Base-by-base conservation (phyloP, 2,329 filamentous ascomycete species). In the Botrytis squamosa region DNA sequence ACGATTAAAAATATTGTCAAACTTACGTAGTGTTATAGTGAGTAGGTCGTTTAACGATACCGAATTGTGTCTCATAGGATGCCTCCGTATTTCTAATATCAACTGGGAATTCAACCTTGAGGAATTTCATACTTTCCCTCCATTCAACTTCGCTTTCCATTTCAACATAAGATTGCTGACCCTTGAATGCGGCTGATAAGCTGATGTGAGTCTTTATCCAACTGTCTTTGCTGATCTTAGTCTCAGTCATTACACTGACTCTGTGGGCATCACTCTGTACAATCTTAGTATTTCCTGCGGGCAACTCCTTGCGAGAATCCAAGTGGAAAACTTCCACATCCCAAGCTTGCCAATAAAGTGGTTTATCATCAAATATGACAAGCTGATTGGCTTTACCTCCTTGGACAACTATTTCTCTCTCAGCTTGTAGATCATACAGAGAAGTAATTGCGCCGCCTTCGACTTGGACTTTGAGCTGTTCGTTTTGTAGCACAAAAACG, bases 91-190 rank as follows among this genome's bases (percentile, higher is more conserved):
- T 98, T 78, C 90, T 89, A 76, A 98, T 88, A 79, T 97, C 92
- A 76, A 98, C 95, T 0, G 96, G 95, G 84, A 99, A 99, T 82
- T 99, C 96, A 69, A 98, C 95, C 86, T 99, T 99, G 80, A 99
- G 88, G 86, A 98, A 98, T 81, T 96, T 97, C 92, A 96, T 98
- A 20, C 90, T 94, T 83, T 99, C 96, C 78, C 92, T 92, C 96
- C 96, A 99, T 81, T 98, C 93, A n/a, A 98, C 93, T 77, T 97
- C 93, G 69, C 91, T 92, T 59, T 90, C 88, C 76, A 95, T 90
- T 77, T 97, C 92, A 25, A 98, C 88, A 76, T 90, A 91, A 0
- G 91, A 92, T 46, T 89, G 88, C 49, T 90, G 85, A 57, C 89
- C 88, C 69, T 89, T 86, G 33, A 92, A 83, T 22, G 90, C 88